A percentile compares a stretch with the other conserved stretches of the same genome.
Evolutionary conservation across 805 yeast species (phyloP).

Genomic region (Spathaspora girioi): DNA sequence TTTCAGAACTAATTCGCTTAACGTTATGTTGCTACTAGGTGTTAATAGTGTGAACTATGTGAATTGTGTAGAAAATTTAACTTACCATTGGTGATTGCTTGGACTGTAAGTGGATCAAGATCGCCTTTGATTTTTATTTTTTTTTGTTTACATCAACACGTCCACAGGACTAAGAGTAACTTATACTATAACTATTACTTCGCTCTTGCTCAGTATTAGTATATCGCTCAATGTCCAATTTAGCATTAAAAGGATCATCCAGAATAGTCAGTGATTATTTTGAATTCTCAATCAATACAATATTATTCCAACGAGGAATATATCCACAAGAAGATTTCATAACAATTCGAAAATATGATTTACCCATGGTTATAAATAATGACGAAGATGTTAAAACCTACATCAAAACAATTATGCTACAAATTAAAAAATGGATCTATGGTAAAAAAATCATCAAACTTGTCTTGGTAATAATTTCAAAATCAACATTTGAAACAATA

Average conservation of each 20-base stretch:
- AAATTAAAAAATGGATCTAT: conserved; percentile 68
- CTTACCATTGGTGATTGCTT: not conserved
- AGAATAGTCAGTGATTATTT: conserved; percentile 79
- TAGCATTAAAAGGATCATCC: conserved; percentile 75
- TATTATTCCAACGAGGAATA: conserved; percentile 84
- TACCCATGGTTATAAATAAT: conserved; percentile 64
- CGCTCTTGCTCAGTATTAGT: too few species aligned
- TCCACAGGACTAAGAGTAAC: not conserved
- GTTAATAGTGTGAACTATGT: conserved; percentile 11
- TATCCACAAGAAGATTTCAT: conserved; percentile 86
- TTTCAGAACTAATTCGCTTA: conserved; percentile 60
- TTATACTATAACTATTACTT: too few species aligned
- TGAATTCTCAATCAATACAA: conserved; percentile 74
- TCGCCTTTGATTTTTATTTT: not conserved
- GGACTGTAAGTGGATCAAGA: not conserved
- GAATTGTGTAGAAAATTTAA: not conserved
- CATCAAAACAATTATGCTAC: conserved; percentile 62
- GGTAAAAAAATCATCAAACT: conserved; percentile 65
- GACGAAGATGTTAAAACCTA: conserved; percentile 77
- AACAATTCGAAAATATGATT: conserved; percentile 73
- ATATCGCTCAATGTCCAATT: conserved; percentile 24
- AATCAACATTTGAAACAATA: conserved; percentile 60
- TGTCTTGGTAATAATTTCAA: conserved; percentile 69
- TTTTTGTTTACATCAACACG: not conserved
- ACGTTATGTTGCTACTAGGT: conserved; percentile 60